Conservation (phyloP, 2,329 filamentous ascomycete species). For the Sclerotinia nivalis region DNA sequence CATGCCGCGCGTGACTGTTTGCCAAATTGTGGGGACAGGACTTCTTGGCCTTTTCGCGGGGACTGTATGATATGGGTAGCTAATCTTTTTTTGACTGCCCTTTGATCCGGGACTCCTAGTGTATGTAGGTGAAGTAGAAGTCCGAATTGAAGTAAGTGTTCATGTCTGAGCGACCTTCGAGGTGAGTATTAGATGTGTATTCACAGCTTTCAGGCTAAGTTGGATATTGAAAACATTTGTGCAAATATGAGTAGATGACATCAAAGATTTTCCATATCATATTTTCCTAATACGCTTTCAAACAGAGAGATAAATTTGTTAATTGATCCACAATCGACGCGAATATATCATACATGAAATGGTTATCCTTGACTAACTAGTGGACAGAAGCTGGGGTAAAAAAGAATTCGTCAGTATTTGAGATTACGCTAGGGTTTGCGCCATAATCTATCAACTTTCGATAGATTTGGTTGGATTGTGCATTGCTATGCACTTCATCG, state of each 20-base stretch:
- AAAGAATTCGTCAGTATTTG: background rate
- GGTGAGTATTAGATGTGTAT: too few species aligned
- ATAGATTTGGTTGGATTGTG: background rate
- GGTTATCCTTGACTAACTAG: background rate
- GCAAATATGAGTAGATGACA: background rate
- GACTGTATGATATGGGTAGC: background rate
- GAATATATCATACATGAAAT: background rate
- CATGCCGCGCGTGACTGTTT: background rate
- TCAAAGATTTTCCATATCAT: background rate
- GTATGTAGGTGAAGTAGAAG: too few species aligned
- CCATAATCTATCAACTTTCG: background rate
- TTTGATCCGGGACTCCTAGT: background rate
- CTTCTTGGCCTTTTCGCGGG: constrained; percentile 1
- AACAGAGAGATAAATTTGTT: background rate
- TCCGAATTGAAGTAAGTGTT: background rate
- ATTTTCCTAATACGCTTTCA: background rate
- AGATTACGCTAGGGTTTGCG: too few species aligned
- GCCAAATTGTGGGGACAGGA: background rate
- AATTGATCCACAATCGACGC: background rate
- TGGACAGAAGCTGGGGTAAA: background rate
- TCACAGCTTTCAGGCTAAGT: background rate
- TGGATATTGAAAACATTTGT: background rate
- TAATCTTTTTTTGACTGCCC: background rate
- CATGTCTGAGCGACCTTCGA: too few species aligned
- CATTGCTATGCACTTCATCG: background rate